phyloP scores from a whole-genome alignment of 345 rosid genomes.

The Turnera subulata region DNA sequence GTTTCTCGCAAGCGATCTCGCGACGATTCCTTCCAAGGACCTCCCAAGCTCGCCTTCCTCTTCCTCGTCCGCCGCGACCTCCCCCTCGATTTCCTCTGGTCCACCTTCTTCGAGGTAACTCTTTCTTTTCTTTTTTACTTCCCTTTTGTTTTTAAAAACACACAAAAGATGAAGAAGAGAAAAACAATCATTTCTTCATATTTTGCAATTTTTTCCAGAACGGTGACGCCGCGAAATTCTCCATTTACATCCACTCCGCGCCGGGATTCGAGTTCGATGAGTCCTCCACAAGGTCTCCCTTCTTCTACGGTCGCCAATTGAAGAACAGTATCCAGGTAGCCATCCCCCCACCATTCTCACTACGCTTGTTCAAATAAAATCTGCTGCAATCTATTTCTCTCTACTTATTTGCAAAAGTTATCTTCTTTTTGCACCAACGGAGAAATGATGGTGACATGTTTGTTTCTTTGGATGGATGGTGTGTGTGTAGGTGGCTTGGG shows the following conservation, averaged over 20 bases:
- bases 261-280: constrained; percentile 82
- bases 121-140: neutral
- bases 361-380: no score
- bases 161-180: neutral
- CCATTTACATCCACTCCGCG: constrained; percentile 63
- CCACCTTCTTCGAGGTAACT: constrained; percentile 38
- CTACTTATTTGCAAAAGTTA: no score
- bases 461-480: constrained; percentile 1
- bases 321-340: constrained; percentile 58
- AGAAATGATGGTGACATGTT: neutral
- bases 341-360: no score
- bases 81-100: constrained; percentile 41
- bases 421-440: no score
- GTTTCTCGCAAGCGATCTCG: constrained; percentile 33
- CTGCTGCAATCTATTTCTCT: no score
- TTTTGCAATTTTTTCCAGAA: constrained; percentile 27
- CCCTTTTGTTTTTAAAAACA: neutral
- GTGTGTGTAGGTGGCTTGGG: constrained; percentile 68
- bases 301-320: constrained; percentile 74
- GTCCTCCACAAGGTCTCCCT: constrained; percentile 56
- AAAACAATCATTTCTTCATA: no score
- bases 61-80: constrained; percentile 26
- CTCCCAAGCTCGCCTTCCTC: constrained; percentile 33
- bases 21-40: constrained; percentile 38
- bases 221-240: constrained; percentile 56